These are phyloP conservation scores for Aquilaria sinensis DNA, from an alignment of 345 rosid species.

Conservation along the genomic window DNA sequence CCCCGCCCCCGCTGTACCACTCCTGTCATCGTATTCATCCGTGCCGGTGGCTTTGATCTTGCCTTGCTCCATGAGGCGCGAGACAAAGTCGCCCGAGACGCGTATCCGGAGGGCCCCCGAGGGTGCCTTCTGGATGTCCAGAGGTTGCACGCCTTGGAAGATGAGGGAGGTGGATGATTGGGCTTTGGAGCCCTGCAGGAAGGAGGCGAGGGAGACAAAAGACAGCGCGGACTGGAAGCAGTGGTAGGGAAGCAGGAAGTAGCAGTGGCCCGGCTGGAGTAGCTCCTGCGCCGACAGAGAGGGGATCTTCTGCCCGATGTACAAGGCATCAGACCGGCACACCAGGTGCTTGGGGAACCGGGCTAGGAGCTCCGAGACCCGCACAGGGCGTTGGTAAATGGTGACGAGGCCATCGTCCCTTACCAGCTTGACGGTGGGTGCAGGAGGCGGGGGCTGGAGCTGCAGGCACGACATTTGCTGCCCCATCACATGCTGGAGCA, in stretches of 20 bases:
- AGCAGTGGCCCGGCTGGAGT: conserved; percentile 66
- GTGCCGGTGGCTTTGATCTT: conserved; percentile 8
- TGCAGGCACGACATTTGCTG: conserved; percentile 30
- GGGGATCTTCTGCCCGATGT: conserved; percentile 79
- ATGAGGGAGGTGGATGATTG: conserved; percentile 11
- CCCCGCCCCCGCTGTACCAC: not conserved
- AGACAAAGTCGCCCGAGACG: conserved; percentile 73
- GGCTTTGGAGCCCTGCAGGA: conserved; percentile 19
- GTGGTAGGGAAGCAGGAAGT: conserved; percentile 75
- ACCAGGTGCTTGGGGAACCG: conserved; percentile 75
- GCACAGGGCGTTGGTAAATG: conserved; percentile 50
- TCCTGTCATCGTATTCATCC: not conserved
- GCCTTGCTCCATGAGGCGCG: conserved; percentile 50
- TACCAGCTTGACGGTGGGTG: conserved; percentile 42
- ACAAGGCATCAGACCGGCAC: conserved; percentile 67
- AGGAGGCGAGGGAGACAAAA: conserved; percentile 58
- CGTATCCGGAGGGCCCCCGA: conserved; percentile 56
- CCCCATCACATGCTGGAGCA: conserved; percentile 23
- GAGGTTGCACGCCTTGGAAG: conserved; percentile 37
- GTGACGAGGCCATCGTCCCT: conserved; percentile 57
- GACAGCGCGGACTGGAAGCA: conserved; percentile 60
- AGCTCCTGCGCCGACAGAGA: conserved; percentile 55
- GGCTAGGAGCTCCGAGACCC: conserved; percentile 47
- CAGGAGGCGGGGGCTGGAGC: conserved; percentile 11
- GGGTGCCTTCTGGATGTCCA: conserved; percentile 49